Conservation (phyloP, 805 yeast genomes). For the Starmerella potacharoeniae region DNA sequence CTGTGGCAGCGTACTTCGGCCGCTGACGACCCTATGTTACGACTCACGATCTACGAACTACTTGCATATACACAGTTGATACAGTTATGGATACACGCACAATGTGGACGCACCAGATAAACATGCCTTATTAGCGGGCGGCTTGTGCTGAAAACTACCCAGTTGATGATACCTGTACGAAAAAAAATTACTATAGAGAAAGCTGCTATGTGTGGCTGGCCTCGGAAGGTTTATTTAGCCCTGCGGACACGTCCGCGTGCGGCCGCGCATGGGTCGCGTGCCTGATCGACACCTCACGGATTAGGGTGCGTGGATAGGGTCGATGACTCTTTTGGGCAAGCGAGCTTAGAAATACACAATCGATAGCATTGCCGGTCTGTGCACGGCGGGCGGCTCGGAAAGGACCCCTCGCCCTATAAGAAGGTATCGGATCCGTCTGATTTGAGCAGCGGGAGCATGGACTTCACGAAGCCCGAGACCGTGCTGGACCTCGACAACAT, state of each 20-base stretch:
- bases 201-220: too few relatives aligned
- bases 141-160: too few relatives aligned
- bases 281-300: too few relatives aligned
- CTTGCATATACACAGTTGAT: not conserved
- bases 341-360: not conserved
- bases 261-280: too few relatives aligned
- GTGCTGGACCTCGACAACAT: constrained; percentile 74
- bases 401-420: not conserved
- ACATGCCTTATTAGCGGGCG: too few relatives aligned
- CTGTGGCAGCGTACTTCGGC: not conserved
- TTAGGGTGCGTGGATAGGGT: not conserved
- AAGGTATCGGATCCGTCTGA: not conserved
- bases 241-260: too few relatives aligned
- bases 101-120: too few relatives aligned
- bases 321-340: not conserved
- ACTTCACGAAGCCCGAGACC: constrained; percentile 70
- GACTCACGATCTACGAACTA: not conserved
- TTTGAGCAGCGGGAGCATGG: constrained; percentile 39
- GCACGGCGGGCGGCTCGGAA: not conserved
- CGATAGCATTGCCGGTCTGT: not conserved
- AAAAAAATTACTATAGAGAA: too few relatives aligned
- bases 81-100: too few relatives aligned
- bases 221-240: too few relatives aligned
- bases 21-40: not conserved
- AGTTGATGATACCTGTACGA: too few relatives aligned